These are phyloP conservation scores for Fomitopsis serialis DNA, from an alignment of 768 basidiomycete species.

Conservation along the genomic window DNA sequence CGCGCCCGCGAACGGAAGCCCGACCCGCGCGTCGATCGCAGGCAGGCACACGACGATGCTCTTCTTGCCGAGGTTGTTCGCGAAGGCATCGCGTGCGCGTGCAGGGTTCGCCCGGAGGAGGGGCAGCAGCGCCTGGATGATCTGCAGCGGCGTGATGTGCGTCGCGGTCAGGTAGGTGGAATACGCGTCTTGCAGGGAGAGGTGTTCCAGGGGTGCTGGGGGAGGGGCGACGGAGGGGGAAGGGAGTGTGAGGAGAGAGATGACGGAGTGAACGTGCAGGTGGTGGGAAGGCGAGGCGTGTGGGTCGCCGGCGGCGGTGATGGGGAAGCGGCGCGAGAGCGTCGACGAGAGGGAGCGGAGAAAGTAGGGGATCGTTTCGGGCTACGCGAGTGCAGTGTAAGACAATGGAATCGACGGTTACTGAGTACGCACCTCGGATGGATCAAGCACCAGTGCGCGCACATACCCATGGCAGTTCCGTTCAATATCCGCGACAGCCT, in stretches of 20 bases:
- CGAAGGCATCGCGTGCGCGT: constrained; percentile 44
- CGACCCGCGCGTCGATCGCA: constrained; percentile 64
- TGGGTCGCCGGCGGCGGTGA: constrained; percentile 76
- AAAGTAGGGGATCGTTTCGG: constrained; percentile 67
- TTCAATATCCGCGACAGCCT: constrained; percentile 63
- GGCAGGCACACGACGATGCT: constrained; percentile 74
- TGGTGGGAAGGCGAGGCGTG: constrained; percentile 59
- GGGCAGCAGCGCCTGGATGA: constrained; percentile 72
- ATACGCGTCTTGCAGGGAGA: constrained; percentile 58
- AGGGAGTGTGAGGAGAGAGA: constrained; percentile 67
- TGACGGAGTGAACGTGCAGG: constrained; percentile 71
- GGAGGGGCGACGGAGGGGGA: constrained; percentile 25
- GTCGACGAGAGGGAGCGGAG: constrained; percentile 77
- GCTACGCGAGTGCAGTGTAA: constrained; percentile 34
- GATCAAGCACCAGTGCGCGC: constrained; percentile 77
- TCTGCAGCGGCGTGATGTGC: constrained; percentile 72
- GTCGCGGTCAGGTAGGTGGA: constrained; percentile 68
- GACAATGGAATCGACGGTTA: neutral
- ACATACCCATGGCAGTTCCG: constrained; percentile 66
- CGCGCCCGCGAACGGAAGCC: constrained; percentile 59
- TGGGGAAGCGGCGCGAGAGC: constrained; percentile 77
- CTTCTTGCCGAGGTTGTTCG: constrained; percentile 32
- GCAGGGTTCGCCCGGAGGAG: constrained; percentile 65
- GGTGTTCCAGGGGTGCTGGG: constrained; percentile 64
- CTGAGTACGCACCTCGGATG: constrained; percentile 52